phyloP scores from a whole-genome alignment of 352 stramenopile genomes.

The Phytophthora sp. region DNA sequence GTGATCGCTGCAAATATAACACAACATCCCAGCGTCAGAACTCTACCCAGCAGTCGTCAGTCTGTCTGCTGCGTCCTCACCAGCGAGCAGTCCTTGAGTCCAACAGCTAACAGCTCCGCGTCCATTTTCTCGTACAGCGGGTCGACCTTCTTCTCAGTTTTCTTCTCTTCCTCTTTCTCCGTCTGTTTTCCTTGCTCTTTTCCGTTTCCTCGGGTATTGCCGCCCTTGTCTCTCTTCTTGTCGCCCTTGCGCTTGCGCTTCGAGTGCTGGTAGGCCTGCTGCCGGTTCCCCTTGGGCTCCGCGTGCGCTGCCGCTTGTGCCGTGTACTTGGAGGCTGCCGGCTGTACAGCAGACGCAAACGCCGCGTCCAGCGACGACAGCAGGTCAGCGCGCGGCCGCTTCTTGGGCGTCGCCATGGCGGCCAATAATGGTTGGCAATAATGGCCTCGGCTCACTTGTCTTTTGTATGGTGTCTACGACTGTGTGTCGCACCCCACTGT shows the following conservation, averaged over 20 bases:
- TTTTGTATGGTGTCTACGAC: too few relatives aligned
- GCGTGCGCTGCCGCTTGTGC: slow-evolving; percentile 53
- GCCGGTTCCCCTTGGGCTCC: slow-evolving; percentile 36
- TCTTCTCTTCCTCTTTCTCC: slow-evolving; percentile 7
- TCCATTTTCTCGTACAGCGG: slow-evolving; percentile 65
- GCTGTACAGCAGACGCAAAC: slow-evolving; percentile 48
- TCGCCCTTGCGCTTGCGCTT: slow-evolving; percentile 69
- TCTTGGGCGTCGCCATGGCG: slow-evolving; percentile 50
- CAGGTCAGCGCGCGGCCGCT: slow-evolving; percentile 73
- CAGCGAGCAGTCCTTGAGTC: slow-evolving; percentile 76
- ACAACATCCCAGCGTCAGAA: slow-evolving; percentile 2
- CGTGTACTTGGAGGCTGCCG: slow-evolving; percentile 72
- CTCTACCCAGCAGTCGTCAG: not conserved
- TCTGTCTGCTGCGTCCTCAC: too few relatives aligned
- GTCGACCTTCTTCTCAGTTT: slow-evolving; percentile 30
- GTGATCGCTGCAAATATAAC: slow-evolving; percentile 23
- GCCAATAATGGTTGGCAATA: slow-evolving; percentile 2
- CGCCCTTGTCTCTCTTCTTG: slow-evolving; percentile 18
- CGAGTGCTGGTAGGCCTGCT: slow-evolving; percentile 74
- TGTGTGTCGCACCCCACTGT: too few relatives aligned
- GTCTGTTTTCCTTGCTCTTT: slow-evolving; percentile 12
- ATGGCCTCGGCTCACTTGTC: too few relatives aligned
- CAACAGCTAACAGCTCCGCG: slow-evolving; percentile 51
- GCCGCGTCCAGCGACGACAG: slow-evolving; percentile 78
- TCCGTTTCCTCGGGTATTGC: slow-evolving; percentile 3